Evolutionary conservation across 2,329 filamentous ascomycete species (phyloP).

Genomic region (Coniochaeta ligniaria): DNA sequence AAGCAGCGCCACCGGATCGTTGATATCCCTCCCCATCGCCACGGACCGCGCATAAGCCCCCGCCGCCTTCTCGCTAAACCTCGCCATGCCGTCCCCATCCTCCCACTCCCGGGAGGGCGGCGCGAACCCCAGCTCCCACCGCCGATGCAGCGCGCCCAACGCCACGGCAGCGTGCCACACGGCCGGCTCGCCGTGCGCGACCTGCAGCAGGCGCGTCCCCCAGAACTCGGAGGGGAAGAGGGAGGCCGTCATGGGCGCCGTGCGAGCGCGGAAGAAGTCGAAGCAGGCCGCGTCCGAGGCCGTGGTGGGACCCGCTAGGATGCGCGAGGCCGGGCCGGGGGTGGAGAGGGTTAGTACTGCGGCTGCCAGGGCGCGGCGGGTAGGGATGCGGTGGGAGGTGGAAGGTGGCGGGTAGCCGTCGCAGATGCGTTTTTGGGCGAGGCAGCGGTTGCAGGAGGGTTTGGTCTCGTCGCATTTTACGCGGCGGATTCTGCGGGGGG

Average conservation of each 20-base stretch:
- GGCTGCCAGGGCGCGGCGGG: constrained; percentile 22
- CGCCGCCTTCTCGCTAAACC: constrained; percentile 15
- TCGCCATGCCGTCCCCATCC: background rate
- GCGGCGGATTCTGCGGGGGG: constrained; percentile 21
- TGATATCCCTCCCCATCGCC: constrained; percentile 17
- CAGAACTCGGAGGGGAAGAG: constrained; percentile 23
- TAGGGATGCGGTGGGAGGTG: constrained; percentile 13
- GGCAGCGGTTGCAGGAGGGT: constrained; percentile 18
- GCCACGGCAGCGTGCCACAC: constrained; percentile 27
- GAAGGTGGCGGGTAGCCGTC: constrained; percentile 23
- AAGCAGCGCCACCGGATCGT: constrained; percentile 17
- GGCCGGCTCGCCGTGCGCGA: constrained; percentile 25
- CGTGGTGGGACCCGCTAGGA: constrained; percentile 8
- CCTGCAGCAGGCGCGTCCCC: constrained; percentile 22
- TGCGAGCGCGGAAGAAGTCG: constrained; percentile 26
- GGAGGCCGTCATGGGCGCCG: constrained; percentile 17
- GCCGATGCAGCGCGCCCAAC: constrained; percentile 25
- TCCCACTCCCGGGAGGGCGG: background rate
- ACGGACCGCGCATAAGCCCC: constrained; percentile 20
- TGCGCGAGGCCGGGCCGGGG: constrained; percentile 19
- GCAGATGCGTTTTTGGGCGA: constrained; percentile 17
- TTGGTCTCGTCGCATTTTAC: constrained; percentile 27
- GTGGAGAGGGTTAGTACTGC: constrained; percentile 18
- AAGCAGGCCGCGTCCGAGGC: constrained; percentile 16
- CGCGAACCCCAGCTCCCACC: constrained; percentile 8